Base-by-base conservation (phyloP, 257 asterid genomes). In the Scutellaria minor region DNA sequence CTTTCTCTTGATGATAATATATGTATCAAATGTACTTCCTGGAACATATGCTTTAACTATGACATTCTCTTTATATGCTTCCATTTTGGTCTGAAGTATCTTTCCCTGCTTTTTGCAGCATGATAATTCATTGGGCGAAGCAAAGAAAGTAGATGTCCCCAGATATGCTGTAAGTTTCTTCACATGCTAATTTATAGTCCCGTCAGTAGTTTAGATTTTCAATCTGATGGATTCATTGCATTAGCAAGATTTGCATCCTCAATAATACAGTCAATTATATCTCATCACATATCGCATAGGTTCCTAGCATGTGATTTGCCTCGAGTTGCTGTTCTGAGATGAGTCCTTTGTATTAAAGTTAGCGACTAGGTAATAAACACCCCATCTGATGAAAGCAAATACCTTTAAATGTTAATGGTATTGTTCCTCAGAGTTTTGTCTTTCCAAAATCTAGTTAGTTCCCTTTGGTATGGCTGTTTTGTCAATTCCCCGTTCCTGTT, bases 131-230 rank as follows among this genome's bases (percentile, higher is more conserved):
- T 71, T 80, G 70, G 77, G 59, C 7, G 80, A 74, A 64, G 56
- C 70, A 42, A 84, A 80, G 85, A 88, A 74, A 67, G 73, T 74
- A 70, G 93, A 83, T 74, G 75, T 81, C 75, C 94, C 93, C 40
- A 88, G 71, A 81, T 94, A 91, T 85, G 99, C 97, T 35, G 99
- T 94, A 83, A 88, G 97, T 85, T 77, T 74, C 69, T 50, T 48
- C 75, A 45, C 58, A 24, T 48, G 58, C 44, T 35, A 66, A 58
- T 52, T 60, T 55, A 59, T 20, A 10, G 50, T 84, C n/a, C 35
- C 65, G 44, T 52, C 53, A 42, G 67, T 52, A 22, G 51, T 62
- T 45, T 53, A 45, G 31, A 31, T 24, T 42, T 68, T 39, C 41
- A 62, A 12, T 41, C 24, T 41, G 64, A 27, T 66, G 52, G 64